phyloP scores from a whole-genome alignment of 768 basidiomycete genomes.

The Dendrothele bispora region DNA sequence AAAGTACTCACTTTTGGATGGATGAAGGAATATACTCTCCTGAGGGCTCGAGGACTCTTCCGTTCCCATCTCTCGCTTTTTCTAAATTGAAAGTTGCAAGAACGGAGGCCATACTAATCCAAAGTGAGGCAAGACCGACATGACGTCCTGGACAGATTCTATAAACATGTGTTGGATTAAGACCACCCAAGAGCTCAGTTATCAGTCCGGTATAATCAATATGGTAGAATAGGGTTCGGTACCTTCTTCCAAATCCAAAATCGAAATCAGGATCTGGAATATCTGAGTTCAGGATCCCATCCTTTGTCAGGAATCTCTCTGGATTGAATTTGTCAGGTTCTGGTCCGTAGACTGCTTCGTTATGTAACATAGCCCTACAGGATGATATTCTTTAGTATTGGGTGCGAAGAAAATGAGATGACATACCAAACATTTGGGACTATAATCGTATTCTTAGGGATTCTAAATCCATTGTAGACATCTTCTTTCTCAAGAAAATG shows the following conservation, averaged over 20 bases:
- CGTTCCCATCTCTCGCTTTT: conserved; percentile 6
- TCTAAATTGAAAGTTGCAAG: conserved; percentile 9
- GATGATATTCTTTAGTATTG: not conserved
- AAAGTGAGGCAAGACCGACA: conserved; percentile 6
- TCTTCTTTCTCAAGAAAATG: conserved; percentile 11
- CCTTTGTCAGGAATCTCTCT: conserved; percentile 29
- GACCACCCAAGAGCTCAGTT: too few species aligned
- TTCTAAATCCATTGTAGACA: conserved; percentile 11
- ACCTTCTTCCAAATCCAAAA: conserved; percentile 10
- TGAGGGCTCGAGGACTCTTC: conserved; percentile 5
- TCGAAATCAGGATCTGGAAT: not conserved
- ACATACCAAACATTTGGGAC: conserved; percentile 21
- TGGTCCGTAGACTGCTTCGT: conserved; percentile 24
- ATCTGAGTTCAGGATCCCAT: conserved; percentile 6
- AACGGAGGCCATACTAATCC: conserved; percentile 7
- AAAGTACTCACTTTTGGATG: conserved; percentile 1
- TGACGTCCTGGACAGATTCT: conserved; percentile 16
- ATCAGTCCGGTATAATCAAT: too few species aligned
- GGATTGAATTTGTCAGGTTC: conserved; percentile 30
- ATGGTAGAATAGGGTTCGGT: too few species aligned
- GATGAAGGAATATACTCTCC: conserved; percentile 9
- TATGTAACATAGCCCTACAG: conserved; percentile 29
- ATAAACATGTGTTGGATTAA: too few species aligned
- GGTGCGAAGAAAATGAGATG: not conserved
- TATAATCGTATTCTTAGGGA: conserved; percentile 18